These are phyloP conservation scores for Melocanna baccifera DNA, from an alignment of 176 grass and related monocot genomes.

Conservation along the genomic window DNA sequence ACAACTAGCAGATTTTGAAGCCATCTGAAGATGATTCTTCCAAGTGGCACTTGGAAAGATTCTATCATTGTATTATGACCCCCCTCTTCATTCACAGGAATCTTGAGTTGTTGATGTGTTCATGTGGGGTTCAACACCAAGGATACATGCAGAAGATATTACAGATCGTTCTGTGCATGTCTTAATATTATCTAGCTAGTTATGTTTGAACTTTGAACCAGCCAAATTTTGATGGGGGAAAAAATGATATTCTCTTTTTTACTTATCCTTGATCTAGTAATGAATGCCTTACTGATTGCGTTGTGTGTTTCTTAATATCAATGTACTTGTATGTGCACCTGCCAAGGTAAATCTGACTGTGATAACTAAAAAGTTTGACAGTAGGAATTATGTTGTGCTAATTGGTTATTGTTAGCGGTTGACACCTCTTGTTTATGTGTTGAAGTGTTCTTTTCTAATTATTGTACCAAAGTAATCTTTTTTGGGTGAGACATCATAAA, in stretches of 20 bases:
- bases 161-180: background rate
- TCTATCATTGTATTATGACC: background rate
- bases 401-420: background rate
- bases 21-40: background rate
- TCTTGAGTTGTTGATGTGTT: background rate
- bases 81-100: background rate
- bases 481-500: background rate
- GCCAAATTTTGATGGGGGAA: background rate
- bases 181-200: background rate
- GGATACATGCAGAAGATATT: background rate
- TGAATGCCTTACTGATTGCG: background rate
- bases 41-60: background rate
- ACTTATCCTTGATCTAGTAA: background rate
- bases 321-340: background rate
- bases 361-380: background rate
- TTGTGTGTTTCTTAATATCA: background rate
- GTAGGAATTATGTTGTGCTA: background rate
- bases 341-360: background rate
- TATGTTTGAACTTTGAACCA: background rate
- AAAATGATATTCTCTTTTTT: background rate
- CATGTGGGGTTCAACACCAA: background rate
- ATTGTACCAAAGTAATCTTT: background rate
- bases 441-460: background rate
- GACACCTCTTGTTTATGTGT: background rate
- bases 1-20: background rate